Base-by-base conservation (phyloP, 2,329 filamentous ascomycete species). In the Fusarium nanum region DNA sequence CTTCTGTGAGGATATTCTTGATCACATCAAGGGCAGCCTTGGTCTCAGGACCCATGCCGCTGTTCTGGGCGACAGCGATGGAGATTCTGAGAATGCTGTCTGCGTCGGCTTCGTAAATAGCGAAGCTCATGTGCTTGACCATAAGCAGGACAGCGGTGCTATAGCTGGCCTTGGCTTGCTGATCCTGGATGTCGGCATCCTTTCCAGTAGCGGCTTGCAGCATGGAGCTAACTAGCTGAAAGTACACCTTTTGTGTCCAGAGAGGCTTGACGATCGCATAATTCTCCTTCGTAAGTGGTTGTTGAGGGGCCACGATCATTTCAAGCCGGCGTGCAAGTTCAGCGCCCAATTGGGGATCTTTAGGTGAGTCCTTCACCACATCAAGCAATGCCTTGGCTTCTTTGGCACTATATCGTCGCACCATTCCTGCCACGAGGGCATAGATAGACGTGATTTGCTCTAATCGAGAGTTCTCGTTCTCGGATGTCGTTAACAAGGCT, bases 91-190 rank as follows among this genome's bases (percentile, higher is more conserved):
- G 77, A 8, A 89, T 79, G 32, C 78, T 75, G 6, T 80, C 80
- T 1, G 82, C 77, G 50, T 89, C 86, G 18, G 84, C 82, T 45
- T 87, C 82, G 74, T 87, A 89, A 20, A 87, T 81, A 3, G 80
- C 74, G 55, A 84, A 87, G 20, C 77, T 78, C 60, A 88, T 81
- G 72, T 87, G 82, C 64, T 81, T 83, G 10, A 87, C 77, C 48
- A 86, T 80, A 1, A 83, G 78, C 7, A 89, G 79, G 8, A 84
- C 80, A 5, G 81, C 83, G 28, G 87, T 79, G 30, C 84, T 81
- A 54, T 83, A 83, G 63, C 83, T 84, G 2, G 76, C 78, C 63
- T 75, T 79, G 55, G 69, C 64, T 11, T 71, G 71, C 16, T 74
- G 77, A 37, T 76, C 77, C 20, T 73, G 71, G 7, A 74, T 60